Conservation (phyloP, 2,329 filamentous ascomycete genomes). For the Hortaea werneckii region DNA sequence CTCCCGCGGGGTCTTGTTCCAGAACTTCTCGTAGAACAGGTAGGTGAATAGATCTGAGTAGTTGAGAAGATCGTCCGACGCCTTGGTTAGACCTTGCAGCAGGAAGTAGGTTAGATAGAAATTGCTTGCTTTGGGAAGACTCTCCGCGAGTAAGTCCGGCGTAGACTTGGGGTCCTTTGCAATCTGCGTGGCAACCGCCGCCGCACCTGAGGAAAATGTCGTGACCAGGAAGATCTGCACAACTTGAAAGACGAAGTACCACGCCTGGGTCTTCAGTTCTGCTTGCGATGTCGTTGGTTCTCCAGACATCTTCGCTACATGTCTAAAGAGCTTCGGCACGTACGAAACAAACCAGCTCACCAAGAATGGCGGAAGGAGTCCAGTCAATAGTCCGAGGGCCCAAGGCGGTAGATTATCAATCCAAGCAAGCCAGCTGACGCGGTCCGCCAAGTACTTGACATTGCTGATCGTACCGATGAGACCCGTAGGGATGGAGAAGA, state of each 20-base stretch:
- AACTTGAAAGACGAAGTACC: constrained; percentile 32
- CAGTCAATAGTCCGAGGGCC: constrained; percentile 21
- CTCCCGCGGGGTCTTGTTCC: constrained; percentile 36
- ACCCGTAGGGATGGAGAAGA: constrained; percentile 27
- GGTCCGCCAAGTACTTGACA: constrained; percentile 21
- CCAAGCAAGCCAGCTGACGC: constrained; percentile 20
- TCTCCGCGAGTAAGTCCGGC: constrained; percentile 24
- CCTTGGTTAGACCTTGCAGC: constrained; percentile 25
- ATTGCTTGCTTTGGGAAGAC: constrained; percentile 29
- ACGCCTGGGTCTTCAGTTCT: constrained; percentile 31
- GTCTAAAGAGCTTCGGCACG: constrained; percentile 26
- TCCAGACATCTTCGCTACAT: constrained; percentile 24
- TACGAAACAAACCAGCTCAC: constrained; percentile 25
- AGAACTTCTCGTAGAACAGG: constrained; percentile 22
- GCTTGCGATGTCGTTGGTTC: constrained; percentile 34
- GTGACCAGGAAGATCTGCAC: constrained; percentile 34
- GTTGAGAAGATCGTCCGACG: constrained; percentile 22
- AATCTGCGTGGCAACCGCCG: constrained; percentile 24
- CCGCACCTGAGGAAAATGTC: constrained; percentile 29
- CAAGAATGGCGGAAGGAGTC: constrained; percentile 23
- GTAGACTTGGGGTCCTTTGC: constrained; percentile 23
- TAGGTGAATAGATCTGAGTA: constrained; percentile 25
- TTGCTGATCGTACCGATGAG: constrained; percentile 26
- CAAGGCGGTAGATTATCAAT: constrained; percentile 20
- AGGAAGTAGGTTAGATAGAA: constrained; percentile 34